Evolutionary conservation across 2,329 filamentous ascomycete genomes (phyloP).

Genomic region (Bipolaris bicolor): DNA sequence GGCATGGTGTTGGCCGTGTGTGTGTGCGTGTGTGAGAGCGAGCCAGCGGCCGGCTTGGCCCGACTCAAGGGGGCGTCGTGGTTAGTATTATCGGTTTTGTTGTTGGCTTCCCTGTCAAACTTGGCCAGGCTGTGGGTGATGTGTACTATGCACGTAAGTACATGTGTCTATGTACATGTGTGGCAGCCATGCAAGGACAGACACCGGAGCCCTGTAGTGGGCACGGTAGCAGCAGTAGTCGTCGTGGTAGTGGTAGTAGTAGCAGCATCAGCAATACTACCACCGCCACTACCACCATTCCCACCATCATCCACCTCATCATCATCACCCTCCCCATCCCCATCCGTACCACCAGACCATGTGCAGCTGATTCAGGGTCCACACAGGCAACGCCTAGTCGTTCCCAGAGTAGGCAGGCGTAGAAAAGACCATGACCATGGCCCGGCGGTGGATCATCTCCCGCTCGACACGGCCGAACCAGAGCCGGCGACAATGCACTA

Average conservation of each 20-base stretch:
- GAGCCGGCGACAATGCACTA: neutral
- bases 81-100: neutral
- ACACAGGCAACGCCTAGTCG: constrained; percentile 6
- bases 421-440: constrained; percentile 9
- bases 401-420: constrained; percentile 18
- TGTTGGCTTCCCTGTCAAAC: neutral
- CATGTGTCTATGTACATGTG: too few species aligned
- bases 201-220: too few species aligned
- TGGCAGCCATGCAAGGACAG: too few species aligned
- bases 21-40: too few species aligned
- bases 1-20: too few species aligned
- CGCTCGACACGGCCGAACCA: constrained; percentile 2
- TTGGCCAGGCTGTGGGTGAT: too few species aligned
- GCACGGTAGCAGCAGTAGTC: neutral
- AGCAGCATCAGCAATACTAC: neutral
- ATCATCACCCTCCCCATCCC: neutral
- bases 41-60: too few species aligned
- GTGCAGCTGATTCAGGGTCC: constrained; percentile 17
- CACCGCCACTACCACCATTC: neutral
- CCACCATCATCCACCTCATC: neutral
- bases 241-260: neutral
- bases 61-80: neutral
- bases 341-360: neutral
- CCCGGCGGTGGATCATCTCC: constrained; percentile 33
- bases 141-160: too few species aligned